phyloP scores from a whole-genome alignment of 495 filamentous ascomycete genomes.

The Massariosphaeria phaeospora region DNA sequence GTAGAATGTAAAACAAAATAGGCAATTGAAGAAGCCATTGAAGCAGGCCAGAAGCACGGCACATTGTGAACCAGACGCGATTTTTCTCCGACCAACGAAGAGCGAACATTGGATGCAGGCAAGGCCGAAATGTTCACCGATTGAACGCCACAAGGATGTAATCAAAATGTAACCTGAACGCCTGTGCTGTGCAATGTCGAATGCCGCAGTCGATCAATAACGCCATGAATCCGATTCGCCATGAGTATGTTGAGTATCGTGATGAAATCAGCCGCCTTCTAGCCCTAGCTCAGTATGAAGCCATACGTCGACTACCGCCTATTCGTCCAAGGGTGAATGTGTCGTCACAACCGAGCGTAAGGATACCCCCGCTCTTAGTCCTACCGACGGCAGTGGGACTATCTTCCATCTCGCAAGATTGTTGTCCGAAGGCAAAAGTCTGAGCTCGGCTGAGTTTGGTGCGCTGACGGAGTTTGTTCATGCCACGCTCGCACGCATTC shows the following conservation, averaged over 20 bases:
- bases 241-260: slow-evolving; percentile 24
- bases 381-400: slow-evolving; percentile 57
- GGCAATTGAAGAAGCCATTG: not conserved
- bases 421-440: slow-evolving; percentile 86
- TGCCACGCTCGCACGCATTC: slow-evolving; percentile 84
- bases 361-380: slow-evolving; percentile 19
- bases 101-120: slow-evolving; percentile 7
- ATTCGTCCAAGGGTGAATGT: slow-evolving; percentile 26
- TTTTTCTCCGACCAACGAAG: not conserved
- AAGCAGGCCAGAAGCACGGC: not conserved
- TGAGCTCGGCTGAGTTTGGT: slow-evolving; percentile 80
- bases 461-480: slow-evolving; percentile 80
- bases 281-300: slow-evolving; percentile 29
- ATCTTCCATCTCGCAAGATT: slow-evolving; percentile 63
- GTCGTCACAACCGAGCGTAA: slow-evolving; percentile 22
- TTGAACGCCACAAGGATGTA: slow-evolving; percentile 28
- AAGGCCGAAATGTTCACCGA: slow-evolving; percentile 23
- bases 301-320: slow-evolving; percentile 31
- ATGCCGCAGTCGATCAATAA: slow-evolving; percentile 27
- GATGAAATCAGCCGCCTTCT: slow-evolving; percentile 7
- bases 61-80: not conserved
- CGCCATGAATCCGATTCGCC: slow-evolving; percentile 28
- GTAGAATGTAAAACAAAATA: slow-evolving; percentile 10
- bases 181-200: slow-evolving; percentile 12
- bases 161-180: slow-evolving; percentile 16